Evolutionary conservation across 768 basidiomycete species (phyloP), one percentile per base, ranked within the genome.

Genomic region (Suillus clintonianus): DNA sequence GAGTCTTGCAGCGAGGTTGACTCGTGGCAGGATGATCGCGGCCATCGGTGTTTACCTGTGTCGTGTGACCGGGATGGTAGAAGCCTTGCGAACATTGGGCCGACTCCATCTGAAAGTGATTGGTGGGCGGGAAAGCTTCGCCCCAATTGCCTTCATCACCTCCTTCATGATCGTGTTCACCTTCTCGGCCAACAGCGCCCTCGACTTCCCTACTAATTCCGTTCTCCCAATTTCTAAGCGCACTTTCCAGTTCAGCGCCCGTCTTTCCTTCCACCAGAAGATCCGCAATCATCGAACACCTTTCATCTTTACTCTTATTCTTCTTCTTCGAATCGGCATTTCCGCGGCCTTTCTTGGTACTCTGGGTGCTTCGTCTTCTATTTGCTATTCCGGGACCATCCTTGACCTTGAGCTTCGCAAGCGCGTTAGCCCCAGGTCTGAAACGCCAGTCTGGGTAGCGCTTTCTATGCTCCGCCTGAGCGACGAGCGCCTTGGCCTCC

Each of bases 371-470:
- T 62, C 77, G 71, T 62, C 67, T 71, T 66, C 74, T 68, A 61
- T 69, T 75, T 36, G 68, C 32, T 8, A 63, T 24, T 62, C 77
- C 73, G 22, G 78, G 77, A 11, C 82, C 77, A 65, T 83, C 78
- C 62, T 79, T 78, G 66, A 81, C 74, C 70, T 76, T 78, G 55
- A 67, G 68, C 66, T 70, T 77, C 56, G 75, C 79, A 59, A 81
- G 76, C 59, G 74, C 80, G 66, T 79, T 82, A 48, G 82, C 76
- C n/a, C 85, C 87, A 5, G 89, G 90, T 56, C 89, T 83, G 74
- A 92, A 94, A 57, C 92, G 81, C 91, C 92, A 94, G 74, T 92
- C 89, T 1, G 91, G 91, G 72, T 92, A 92, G 62, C 85, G 81
- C 56, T 81, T 80, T 60, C 90, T 82, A 72, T 93, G 91, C 72